phyloP scores from a whole-genome alignment of 2,329 filamentous ascomycete species.

The Alternaria panax region DNA sequence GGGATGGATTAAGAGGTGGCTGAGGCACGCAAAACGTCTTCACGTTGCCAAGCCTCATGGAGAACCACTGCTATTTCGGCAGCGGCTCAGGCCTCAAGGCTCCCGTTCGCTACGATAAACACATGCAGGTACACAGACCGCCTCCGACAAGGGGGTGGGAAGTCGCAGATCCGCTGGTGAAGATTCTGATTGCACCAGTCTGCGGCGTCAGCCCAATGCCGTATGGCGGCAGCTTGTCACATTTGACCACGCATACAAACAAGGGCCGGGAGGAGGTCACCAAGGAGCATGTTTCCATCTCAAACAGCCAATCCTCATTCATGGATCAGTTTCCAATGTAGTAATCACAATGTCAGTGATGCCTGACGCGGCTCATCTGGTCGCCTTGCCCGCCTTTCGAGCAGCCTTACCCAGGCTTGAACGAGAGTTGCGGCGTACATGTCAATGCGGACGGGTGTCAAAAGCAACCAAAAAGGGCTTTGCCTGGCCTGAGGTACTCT shows the following conservation, averaged over 20 bases:
- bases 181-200: slow-evolving; percentile 8
- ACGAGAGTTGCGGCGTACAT: slow-evolving; percentile 24
- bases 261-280: slow-evolving; percentile 10
- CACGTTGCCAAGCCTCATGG: slow-evolving; percentile 30
- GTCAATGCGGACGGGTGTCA: slow-evolving; percentile 18
- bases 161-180: slow-evolving; percentile 34
- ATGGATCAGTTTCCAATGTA: background rate
- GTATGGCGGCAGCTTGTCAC: slow-evolving; percentile 28
- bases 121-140: slow-evolving; percentile 28
- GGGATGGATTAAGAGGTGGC: slow-evolving; percentile 13
- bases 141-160: slow-evolving; percentile 23
- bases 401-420: slow-evolving; percentile 14
- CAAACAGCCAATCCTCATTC: slow-evolving; percentile 9
- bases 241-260: slow-evolving; percentile 34
- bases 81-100: slow-evolving; percentile 24
- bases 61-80: slow-evolving; percentile 33
- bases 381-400: background rate
- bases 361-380: background rate
- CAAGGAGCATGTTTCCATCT: slow-evolving; percentile 13
- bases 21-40: slow-evolving; percentile 30
- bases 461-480: slow-evolving; percentile 30
- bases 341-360: slow-evolving; percentile 9
- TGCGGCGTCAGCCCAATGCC: slow-evolving; percentile 23
- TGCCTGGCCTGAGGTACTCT: slow-evolving; percentile 12
- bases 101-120: slow-evolving; percentile 19